Conservation (phyloP, 352 stramenopile genomes). For the Phytophthora hybrid region DNA sequence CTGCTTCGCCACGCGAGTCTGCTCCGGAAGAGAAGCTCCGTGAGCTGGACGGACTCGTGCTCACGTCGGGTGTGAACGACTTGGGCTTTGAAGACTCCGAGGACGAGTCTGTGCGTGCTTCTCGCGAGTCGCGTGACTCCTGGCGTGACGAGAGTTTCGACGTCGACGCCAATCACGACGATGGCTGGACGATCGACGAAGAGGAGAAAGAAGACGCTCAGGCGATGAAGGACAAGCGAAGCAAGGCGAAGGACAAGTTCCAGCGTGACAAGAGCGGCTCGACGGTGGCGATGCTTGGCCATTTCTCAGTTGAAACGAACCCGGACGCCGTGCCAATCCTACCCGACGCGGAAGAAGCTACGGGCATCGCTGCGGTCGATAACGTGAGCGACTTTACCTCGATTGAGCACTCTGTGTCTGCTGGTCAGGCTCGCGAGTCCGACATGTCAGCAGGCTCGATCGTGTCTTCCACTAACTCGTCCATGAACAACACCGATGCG, state of each 20-base stretch:
- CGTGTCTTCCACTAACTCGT: conserved; percentile 42
- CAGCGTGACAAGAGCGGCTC: conserved; percentile 63
- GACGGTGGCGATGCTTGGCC: conserved; percentile 76
- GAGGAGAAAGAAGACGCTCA: conserved; percentile 39
- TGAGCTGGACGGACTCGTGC: conserved; percentile 49
- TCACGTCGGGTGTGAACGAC: conserved; percentile 55
- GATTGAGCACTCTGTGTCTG: conserved; percentile 20
- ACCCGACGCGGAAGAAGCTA: conserved; percentile 58
- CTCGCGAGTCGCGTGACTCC: conserved; percentile 44
- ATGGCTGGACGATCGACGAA: conserved; percentile 36
- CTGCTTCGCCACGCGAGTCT: conserved; percentile 33
- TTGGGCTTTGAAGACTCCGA: conserved; percentile 60
- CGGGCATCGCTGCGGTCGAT: conserved; percentile 64
- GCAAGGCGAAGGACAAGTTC: conserved; percentile 38
- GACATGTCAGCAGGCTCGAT: conserved; percentile 44
- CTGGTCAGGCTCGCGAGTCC: conserved; percentile 48
- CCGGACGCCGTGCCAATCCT: conserved; percentile 61
- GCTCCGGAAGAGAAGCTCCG: conserved; percentile 38
- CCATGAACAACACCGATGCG: conserved; percentile 51
- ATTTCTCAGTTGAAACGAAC: conserved; percentile 74
- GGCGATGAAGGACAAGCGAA: conserved; percentile 19
- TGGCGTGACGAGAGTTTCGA: conserved; percentile 53
- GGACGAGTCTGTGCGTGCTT: conserved; percentile 39
- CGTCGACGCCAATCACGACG: conserved; percentile 28
- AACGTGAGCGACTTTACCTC: conserved; percentile 56